Base-by-base conservation (phyloP, 2,329 filamentous ascomycete species). In the Lasiodiplodia gonubiensis region DNA sequence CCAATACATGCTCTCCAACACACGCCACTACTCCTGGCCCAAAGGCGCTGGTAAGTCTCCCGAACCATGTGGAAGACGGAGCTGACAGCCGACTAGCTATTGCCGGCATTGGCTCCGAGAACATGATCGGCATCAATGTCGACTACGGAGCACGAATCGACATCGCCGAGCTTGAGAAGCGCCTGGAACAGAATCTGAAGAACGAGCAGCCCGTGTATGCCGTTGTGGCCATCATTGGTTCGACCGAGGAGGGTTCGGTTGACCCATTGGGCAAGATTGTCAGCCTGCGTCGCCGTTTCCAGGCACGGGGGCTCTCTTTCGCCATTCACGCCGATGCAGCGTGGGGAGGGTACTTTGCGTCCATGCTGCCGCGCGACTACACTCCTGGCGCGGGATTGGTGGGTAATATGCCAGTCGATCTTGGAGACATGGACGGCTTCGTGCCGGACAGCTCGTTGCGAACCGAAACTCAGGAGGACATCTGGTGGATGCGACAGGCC, bases 321-420 rank as follows among this genome's bases (percentile, higher is more conserved):
- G 67, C 82, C 0, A 74, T 85, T 8, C 83, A 84, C 63, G 80
- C 76, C 1, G 83, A 85, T 68, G 83, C 81, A 0, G 82, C 83
- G 0, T 85, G 83, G 83, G 82, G 83, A 21, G 83, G 83, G 0
- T 85, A 85, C 65, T 85, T 85, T 66, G 76, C 76, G 30, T 79
- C 79, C 0, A 83, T 84, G 81, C 35, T 85, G 21, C 79, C 77
- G 0, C 75, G 73, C 3, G 71, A 76, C 3, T 74, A 73, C 25
- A 72, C 52, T 1, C 73, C 74, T 1, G 75, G 75, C 3, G 33
- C 21, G 16, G 18, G 33, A 3, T 64, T 48, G 16, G 33, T 25
- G 4, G 70, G 70, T 12, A 73, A 74, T 37, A 68, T 75, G 11
- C 75, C 76, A 4, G 72, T 71, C 1, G 72, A 75, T 33, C 73